Percentiles rank a stretch among this genome's conserved stretches.
These are phyloP conservation scores for Penicillium paneum DNA, from an alignment of 2,329 filamentous ascomycete species.

Conservation along the genomic window DNA sequence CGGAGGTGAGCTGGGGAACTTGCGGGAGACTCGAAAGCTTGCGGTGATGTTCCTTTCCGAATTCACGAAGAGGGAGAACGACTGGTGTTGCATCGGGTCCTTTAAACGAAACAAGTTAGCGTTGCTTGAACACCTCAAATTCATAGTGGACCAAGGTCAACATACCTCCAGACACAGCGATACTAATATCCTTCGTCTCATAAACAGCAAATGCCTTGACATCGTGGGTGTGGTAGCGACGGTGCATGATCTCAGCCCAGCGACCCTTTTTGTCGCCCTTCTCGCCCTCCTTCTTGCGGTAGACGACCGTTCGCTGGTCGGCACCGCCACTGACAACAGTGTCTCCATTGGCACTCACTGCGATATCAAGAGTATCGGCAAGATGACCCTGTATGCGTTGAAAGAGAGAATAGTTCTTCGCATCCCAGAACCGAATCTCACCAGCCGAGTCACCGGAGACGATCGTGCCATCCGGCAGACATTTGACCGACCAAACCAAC, in stretches of 20 bases:
- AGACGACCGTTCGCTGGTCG: constrained; percentile 81
- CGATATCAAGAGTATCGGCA: constrained; percentile 86
- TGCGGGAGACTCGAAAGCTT: constrained; percentile 82
- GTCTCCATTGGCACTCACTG: constrained; percentile 73
- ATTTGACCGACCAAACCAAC: constrained; percentile 91
- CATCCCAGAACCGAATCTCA: constrained; percentile 90
- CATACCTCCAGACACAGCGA: constrained; percentile 86
- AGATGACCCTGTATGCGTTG: constrained; percentile 85
- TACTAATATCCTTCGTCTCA: constrained; percentile 76
- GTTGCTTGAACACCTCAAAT: constrained; percentile 6
- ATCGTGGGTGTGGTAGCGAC: constrained; percentile 86
- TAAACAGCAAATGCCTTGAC: constrained; percentile 92
- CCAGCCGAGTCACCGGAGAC: constrained; percentile 94
- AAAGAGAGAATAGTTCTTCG: constrained; percentile 81
- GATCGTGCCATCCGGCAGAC: constrained; percentile 80
- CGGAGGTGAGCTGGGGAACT: constrained; percentile 67
- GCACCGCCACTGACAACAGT: constrained; percentile 87
- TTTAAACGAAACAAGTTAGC: constrained; percentile 42
- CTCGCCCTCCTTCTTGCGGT: constrained; percentile 57
- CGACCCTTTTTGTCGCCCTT: constrained; percentile 56
- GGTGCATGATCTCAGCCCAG: constrained; percentile 84
- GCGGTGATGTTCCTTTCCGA: constrained; percentile 75
- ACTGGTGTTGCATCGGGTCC: constrained; percentile 82
- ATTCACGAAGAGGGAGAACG: constrained; percentile 74
- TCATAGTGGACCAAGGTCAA: background rate